Percentiles rank a stretch among this genome's conserved stretches.
These are phyloP conservation scores for Orbilia quercus DNA, from an alignment of 2,329 filamentous ascomycete genomes.

Conservation along the genomic window DNA sequence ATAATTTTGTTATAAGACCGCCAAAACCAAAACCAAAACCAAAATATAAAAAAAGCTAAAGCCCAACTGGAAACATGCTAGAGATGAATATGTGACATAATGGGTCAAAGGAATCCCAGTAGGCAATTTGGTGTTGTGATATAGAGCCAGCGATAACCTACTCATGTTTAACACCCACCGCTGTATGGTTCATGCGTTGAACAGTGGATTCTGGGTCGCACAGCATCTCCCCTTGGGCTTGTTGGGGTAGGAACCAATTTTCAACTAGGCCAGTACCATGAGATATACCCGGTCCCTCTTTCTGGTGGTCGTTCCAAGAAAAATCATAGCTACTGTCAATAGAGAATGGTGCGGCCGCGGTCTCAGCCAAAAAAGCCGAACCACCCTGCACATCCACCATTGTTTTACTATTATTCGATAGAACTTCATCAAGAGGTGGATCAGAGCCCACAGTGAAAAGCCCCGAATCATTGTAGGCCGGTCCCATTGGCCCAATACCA, in stretches of 20 bases:
- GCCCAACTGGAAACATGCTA: not conserved
- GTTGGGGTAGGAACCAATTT: slow-evolving; percentile 53
- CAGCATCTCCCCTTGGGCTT: slow-evolving; percentile 31
- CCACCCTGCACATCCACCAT: slow-evolving; percentile 37
- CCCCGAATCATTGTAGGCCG: slow-evolving; percentile 41
- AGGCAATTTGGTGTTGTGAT: slow-evolving; percentile 12
- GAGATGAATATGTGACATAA: slow-evolving; percentile 1
- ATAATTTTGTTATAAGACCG: slow-evolving; percentile 13
- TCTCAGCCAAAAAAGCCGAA: slow-evolving; percentile 13
- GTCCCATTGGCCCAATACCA: slow-evolving; percentile 50
- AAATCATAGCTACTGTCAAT: slow-evolving; percentile 39
- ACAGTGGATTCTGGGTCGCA: slow-evolving; percentile 34
- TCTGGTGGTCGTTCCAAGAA: slow-evolving; percentile 33
- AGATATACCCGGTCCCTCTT: slow-evolving; percentile 12
- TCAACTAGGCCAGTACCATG: slow-evolving; percentile 30
- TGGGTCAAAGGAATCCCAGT: not conserved
- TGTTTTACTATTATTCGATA: slow-evolving; percentile 30
- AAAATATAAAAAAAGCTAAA: not conserved
- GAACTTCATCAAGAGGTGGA: slow-evolving; percentile 34
- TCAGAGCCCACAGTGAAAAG: slow-evolving; percentile 52
- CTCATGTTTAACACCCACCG: slow-evolving; percentile 48
- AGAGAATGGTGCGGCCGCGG: slow-evolving; percentile 12
- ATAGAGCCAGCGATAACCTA: slow-evolving; percentile 5
- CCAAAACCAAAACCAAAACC: no score
- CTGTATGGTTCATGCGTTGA: slow-evolving; percentile 45